Conservation (phyloP, 2,329 filamentous ascomycete species). For the Neopestalotiopsis clavispora region DNA sequence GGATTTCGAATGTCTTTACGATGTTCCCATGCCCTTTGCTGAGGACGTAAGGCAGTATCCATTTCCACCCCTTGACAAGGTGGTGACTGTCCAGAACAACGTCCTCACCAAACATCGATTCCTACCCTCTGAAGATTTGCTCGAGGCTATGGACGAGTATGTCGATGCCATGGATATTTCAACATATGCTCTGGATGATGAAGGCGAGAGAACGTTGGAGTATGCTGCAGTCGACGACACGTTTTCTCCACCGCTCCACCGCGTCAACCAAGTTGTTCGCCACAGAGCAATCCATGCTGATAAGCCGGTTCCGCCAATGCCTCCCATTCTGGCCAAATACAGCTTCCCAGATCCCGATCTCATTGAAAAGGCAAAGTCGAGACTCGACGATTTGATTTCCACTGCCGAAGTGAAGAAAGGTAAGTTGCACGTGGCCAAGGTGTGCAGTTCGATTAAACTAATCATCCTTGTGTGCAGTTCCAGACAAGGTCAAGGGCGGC, state of each 20-base stretch:
- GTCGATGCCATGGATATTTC: constrained; percentile 93
- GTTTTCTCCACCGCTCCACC: constrained; percentile 85
- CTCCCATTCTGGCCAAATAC: constrained; percentile 72
- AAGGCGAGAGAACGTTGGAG: constrained; percentile 61
- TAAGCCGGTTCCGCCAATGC: constrained; percentile 63
- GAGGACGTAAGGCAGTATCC: constrained; percentile 91
- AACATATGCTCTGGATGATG: constrained; percentile 71
- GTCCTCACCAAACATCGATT: constrained; percentile 80
- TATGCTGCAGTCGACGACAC: constrained; percentile 81
- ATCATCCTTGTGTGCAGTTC: constrained; percentile 57
- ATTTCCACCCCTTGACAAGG: constrained; percentile 87
- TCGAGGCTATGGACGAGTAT: constrained; percentile 84
- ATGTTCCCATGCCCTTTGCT: constrained; percentile 88
- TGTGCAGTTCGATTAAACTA: constrained; percentile 24
- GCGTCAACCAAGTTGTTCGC: constrained; percentile 84
- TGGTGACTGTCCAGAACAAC: constrained; percentile 86
- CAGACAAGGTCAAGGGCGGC: constrained; percentile 77
- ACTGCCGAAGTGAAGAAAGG: constrained; percentile 84
- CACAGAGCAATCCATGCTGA: constrained; percentile 79
- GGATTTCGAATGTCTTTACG: constrained; percentile 84
- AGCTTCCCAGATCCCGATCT: constrained; percentile 74
- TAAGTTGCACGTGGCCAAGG: constrained; percentile 33
- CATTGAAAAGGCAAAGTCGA: constrained; percentile 57
- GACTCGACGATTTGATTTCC: constrained; percentile 68
- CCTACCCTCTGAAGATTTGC: constrained; percentile 76